A percentile compares a stretch with the other conserved stretches of the same genome.
Conservation (phyloP, 192 early-diverging fungal species). For the Rhizoclosmatium globosum region DNA sequence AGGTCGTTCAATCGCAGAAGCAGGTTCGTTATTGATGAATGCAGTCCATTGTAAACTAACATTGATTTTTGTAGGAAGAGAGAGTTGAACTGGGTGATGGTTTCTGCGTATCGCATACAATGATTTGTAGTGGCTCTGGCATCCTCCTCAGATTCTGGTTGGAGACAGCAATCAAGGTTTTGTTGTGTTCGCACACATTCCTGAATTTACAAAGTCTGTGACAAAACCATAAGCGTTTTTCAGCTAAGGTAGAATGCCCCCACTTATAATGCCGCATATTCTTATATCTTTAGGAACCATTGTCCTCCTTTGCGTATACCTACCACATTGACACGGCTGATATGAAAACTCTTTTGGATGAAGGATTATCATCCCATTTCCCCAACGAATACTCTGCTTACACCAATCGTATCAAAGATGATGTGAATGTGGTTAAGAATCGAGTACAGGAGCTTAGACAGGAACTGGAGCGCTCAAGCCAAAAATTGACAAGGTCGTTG, state of each 20-base stretch:
- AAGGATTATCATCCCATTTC: slow-evolving; percentile 59
- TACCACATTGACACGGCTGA: too few species aligned
- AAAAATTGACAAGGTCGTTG: neutral
- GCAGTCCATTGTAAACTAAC: too few species aligned
- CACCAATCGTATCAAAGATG: too few species aligned
- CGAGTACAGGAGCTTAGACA: too few species aligned
- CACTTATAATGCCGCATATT: too few species aligned
- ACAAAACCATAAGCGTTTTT: too few species aligned
- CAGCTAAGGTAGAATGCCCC: too few species aligned
- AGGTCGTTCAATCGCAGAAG: slow-evolving; percentile 3
- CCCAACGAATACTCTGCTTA: slow-evolving; percentile 48
- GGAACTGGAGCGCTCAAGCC: neutral
- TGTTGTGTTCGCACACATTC: neutral
- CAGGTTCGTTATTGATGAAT: neutral
- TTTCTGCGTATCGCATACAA: neutral
- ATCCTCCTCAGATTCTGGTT: neutral
- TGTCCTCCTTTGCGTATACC: too few species aligned
- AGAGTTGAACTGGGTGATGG: neutral
- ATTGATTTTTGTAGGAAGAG: neutral
- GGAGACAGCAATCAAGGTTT: neutral
- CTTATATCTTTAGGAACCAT: too few species aligned
- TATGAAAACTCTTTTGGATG: neutral
- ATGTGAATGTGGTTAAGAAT: too few species aligned
- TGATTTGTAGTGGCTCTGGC: neutral
- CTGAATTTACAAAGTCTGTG: neutral